Conservation (phyloP, 1,284 basidiomycete genomes). For the Cutaneotrichosporon dermatis region DNA sequence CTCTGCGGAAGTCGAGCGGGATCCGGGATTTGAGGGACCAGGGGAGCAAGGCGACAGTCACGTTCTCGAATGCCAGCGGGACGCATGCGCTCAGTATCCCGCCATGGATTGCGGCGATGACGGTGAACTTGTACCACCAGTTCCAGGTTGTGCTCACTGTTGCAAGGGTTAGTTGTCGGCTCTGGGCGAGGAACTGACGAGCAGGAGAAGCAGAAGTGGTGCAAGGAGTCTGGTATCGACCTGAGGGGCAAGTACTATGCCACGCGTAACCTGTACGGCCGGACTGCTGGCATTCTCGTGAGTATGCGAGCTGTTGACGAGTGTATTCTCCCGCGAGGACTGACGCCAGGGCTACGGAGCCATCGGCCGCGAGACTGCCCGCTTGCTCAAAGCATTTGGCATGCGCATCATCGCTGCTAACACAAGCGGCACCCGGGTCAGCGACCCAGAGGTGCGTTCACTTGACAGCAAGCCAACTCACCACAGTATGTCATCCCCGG, state of each 20-base stretch:
- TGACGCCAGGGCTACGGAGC: slow-evolving; percentile 35
- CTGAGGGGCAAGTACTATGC: slow-evolving; percentile 25
- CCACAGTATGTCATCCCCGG: slow-evolving; percentile 34
- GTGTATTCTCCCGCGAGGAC: not conserved
- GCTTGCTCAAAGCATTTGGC: slow-evolving; percentile 39
- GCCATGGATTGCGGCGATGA: slow-evolving; percentile 37
- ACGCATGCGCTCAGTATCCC: slow-evolving; percentile 44
- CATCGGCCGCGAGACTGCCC: slow-evolving; percentile 40
- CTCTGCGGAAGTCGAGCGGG: slow-evolving; percentile 14
- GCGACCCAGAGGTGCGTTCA: slow-evolving; percentile 37
- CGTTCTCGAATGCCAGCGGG: slow-evolving; percentile 38
- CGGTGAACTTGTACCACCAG: slow-evolving; percentile 37
- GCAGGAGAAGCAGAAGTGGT: slow-evolving; percentile 32
- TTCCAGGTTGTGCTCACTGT: slow-evolving; percentile 32
- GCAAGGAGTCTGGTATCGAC: slow-evolving; percentile 28
- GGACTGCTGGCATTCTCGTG: slow-evolving; percentile 43
- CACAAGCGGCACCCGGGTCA: slow-evolving; percentile 32
- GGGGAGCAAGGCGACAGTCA: slow-evolving; percentile 16
- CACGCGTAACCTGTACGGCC: slow-evolving; percentile 29
- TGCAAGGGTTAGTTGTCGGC: slow-evolving; percentile 25
- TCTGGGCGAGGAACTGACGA: not conserved
- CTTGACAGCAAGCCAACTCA: not conserved
- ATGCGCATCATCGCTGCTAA: slow-evolving; percentile 46
- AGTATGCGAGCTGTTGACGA: too few species aligned
- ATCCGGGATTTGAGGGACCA: slow-evolving; percentile 14